phyloP scores from a whole-genome alignment of 352 stramenopile species.

The Phytophthora citricola region DNA sequence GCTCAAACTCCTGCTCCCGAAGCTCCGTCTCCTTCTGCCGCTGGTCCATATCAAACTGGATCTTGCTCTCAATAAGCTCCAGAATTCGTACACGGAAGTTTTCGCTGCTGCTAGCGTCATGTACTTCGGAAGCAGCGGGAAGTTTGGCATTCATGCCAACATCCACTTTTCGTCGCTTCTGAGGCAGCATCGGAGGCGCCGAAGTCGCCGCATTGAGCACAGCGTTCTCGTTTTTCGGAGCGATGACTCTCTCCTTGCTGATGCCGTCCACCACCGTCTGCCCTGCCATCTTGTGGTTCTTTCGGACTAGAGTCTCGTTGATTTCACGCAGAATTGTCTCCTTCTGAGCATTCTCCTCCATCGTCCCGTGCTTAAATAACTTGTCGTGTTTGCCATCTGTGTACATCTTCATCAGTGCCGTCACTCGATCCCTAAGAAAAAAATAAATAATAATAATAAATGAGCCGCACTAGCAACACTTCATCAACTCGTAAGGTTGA shows the following conservation, averaged over 20 bases:
- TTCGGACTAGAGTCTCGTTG: slow-evolving; percentile 52
- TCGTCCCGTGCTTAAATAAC: slow-evolving; percentile 80
- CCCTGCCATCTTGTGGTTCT: slow-evolving; percentile 52
- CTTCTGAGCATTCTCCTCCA: slow-evolving; percentile 76
- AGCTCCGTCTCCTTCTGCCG: slow-evolving; percentile 77
- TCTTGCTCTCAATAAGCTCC: slow-evolving; percentile 81
- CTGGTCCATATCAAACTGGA: slow-evolving; percentile 87
- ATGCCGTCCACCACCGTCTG: slow-evolving; percentile 27
- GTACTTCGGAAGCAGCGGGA: slow-evolving; percentile 1
- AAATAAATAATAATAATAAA: background rate
- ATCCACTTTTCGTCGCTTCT: slow-evolving; percentile 43
- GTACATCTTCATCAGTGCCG: slow-evolving; percentile 81
- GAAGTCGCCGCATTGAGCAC: slow-evolving; percentile 1
- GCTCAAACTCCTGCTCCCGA: slow-evolving; percentile 80
- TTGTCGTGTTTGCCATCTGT: slow-evolving; percentile 83
- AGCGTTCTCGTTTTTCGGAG: slow-evolving; percentile 21
- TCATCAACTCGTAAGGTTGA: background rate
- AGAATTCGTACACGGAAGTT: slow-evolving; percentile 70
- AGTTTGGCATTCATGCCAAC: slow-evolving; percentile 5
- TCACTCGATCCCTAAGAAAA: slow-evolving; percentile 67
- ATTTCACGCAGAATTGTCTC: slow-evolving; percentile 72
- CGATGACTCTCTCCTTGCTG: slow-evolving; percentile 24
- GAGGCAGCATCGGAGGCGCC: slow-evolving; percentile 1
- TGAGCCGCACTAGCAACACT: too few species aligned
- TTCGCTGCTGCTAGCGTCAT: slow-evolving; percentile 40